Evolutionary conservation across 2,329 filamentous ascomycete genomes (phyloP), one percentile per base, ranked within the genome.

Genomic region (Rhexocercosporidium sp.): DNA sequence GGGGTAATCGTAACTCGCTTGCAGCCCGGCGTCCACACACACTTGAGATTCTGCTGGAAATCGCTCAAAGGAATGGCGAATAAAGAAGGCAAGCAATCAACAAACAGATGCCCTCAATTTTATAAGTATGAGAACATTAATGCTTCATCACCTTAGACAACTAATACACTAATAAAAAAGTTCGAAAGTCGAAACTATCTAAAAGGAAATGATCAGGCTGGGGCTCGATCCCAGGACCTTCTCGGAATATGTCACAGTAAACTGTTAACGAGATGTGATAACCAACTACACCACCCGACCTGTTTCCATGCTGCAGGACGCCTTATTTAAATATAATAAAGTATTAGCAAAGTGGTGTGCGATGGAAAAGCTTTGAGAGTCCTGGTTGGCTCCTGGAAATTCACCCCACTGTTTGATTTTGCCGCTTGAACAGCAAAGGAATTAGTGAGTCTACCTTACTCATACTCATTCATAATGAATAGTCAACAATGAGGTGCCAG

Each of bases 251-350:
- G 54, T 25, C n/a, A 57, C 54, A 57, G 34, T 57, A 57, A 37
- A 57, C 54, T 57, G 54, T 57, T 57, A 57, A 57, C 54, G 54
- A 57, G 54, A 57, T 57, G 54, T 57, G 54, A 57, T 57, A 57
- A 57, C 54, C 54, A 57, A 57, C 54, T 57, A 57, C 54, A 57
- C 54, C 54, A 57, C 54, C 54, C 54, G 54, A 57, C 54, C 54
- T 9, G 20, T 12, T 18, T 37, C 41, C 31, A 41, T 57, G 54
- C 4, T 9, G 3, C 27, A 14, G 8, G 16, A 9, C 8, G 12
- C 2, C 34, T 57, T 57, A 57, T 57, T 16, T 39, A 3, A 25
- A 3, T 41, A 25, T 16, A 1, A 25, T 1, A 41, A 25, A 12
- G 12, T 3, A 7, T 25, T 6, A 25, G 1, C 9, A 41, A 41